Conservation (phyloP, 371 early-diverging fungal genomes). For the Umbelopsis sp. region DNA sequence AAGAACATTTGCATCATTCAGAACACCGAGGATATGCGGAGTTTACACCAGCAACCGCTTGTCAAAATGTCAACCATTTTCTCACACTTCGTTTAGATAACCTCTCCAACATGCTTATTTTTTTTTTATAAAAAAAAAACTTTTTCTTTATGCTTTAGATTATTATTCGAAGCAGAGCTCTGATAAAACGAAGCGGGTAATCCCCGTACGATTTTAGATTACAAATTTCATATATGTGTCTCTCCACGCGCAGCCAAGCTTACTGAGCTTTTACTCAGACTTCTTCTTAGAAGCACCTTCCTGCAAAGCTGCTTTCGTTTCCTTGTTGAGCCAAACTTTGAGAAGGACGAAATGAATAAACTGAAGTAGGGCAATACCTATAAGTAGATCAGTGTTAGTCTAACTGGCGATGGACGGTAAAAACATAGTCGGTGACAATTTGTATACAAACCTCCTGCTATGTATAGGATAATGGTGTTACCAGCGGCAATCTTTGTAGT, state of each 20-base stretch:
- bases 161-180: no score
- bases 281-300: background rate
- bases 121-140: no score
- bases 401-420: background rate
- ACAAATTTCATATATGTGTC: no score
- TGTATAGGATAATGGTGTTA: slow-evolving; percentile 47
- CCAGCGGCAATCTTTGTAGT: slow-evolving; percentile 54
- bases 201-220: no score
- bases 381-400: background rate
- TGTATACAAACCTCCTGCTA: slow-evolving; percentile 34
- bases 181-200: no score
- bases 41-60: no score
- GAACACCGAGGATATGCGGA: no score
- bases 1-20: no score
- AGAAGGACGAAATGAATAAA: slow-evolving; percentile 47
- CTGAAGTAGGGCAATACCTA: slow-evolving; percentile 46
- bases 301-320: background rate
- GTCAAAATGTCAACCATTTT: no score
- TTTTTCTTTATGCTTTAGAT: no score
- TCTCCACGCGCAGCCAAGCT: background rate
- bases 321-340: slow-evolving; percentile 27
- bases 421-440: background rate
- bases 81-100: no score
- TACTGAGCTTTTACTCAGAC: background rate
- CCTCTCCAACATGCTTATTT: no score